Conservation (phyloP, 805 yeast species). For the Metahyphopichia silvanorum region DNA sequence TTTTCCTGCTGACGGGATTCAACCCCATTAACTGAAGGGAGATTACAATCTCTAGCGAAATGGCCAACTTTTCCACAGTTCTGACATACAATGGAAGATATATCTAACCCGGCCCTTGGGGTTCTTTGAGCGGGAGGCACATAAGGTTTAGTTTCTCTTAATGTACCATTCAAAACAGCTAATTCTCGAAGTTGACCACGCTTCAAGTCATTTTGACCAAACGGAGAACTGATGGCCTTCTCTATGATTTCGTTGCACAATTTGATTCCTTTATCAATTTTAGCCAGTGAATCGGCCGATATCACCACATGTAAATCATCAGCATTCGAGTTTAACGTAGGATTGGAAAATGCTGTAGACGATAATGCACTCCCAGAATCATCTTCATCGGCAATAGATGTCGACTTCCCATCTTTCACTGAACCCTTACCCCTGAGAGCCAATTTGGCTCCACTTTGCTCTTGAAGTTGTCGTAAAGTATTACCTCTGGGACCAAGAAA, state of each 20-base stretch:
- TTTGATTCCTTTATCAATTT: conserved; percentile 69
- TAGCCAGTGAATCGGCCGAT: conserved; percentile 77
- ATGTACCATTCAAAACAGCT: conserved; percentile 92
- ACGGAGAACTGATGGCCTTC: conserved; percentile 84
- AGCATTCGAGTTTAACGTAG: conserved; percentile 17
- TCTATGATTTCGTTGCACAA: conserved; percentile 74
- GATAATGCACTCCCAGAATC: conserved; percentile 15
- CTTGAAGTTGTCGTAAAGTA: conserved; percentile 76
- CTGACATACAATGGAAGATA: conserved; percentile 61
- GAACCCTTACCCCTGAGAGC: conserved; percentile 96
- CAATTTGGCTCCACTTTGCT: conserved; percentile 81
- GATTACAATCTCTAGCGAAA: conserved; percentile 79
- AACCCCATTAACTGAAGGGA: not conserved
- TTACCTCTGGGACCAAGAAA: conserved; percentile 95
- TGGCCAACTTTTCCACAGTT: conserved; percentile 85
- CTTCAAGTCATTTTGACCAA: conserved; percentile 88
- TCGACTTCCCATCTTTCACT: conserved; percentile 80
- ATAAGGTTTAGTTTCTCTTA: conserved; percentile 72
- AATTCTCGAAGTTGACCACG: conserved; percentile 87
- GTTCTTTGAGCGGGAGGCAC: conserved; percentile 23
- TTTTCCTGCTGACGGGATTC: not conserved
- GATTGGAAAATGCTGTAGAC: conserved; percentile 16
- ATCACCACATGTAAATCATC: conserved; percentile 90
- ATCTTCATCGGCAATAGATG: conserved; percentile 48
- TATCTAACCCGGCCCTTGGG: conserved; percentile 34